phyloP scores from a whole-genome alignment of 2,329 filamentous ascomycete species.

The Aspergillus glaucus region DNA sequence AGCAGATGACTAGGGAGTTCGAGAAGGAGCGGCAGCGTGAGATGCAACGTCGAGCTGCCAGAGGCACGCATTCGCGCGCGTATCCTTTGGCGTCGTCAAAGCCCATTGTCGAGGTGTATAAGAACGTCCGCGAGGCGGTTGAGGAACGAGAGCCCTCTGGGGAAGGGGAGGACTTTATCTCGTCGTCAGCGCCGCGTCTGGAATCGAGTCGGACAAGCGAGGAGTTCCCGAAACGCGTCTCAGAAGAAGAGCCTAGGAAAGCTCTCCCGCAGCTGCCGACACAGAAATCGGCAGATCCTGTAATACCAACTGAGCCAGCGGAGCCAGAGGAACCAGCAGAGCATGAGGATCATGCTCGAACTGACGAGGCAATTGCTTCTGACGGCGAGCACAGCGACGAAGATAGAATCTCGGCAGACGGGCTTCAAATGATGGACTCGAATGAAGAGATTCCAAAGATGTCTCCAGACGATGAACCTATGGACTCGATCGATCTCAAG shows the following conservation, averaged over 20 bases:
- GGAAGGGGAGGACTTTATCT: conserved; percentile 48
- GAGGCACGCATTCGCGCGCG: conserved; percentile 67
- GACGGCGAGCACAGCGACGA: conserved; percentile 67
- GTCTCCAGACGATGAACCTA: conserved; percentile 48
- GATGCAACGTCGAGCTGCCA: conserved; percentile 70
- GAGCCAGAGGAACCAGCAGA: conserved; percentile 41
- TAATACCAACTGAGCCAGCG: conserved; percentile 6
- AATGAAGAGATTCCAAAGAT: conserved; percentile 50
- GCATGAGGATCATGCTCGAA: conserved; percentile 34
- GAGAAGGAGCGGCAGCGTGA: conserved; percentile 89
- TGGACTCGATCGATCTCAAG: conserved; percentile 67
- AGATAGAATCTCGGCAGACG: conserved; percentile 63
- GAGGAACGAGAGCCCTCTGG: conserved; percentile 66
- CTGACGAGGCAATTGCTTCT: conserved; percentile 49
- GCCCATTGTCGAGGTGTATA: conserved; percentile 92
- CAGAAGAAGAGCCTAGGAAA: conserved; percentile 21
- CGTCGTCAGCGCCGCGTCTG: conserved; percentile 16
- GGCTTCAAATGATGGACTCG: conserved; percentile 54
- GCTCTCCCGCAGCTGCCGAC: conserved; percentile 27
- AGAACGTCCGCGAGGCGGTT: conserved; percentile 87
- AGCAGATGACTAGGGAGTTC: conserved; percentile 92
- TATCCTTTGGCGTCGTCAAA: conserved; percentile 90
- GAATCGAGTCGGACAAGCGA: conserved; percentile 28
- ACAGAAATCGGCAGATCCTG: conserved; percentile 37
- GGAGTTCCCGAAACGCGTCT: conserved; percentile 16